A percentile compares a stretch with the other conserved stretches of the same genome.
These are phyloP conservation scores for Boechera stricta DNA, from an alignment of 345 rosid species.

Conservation along the genomic window DNA sequence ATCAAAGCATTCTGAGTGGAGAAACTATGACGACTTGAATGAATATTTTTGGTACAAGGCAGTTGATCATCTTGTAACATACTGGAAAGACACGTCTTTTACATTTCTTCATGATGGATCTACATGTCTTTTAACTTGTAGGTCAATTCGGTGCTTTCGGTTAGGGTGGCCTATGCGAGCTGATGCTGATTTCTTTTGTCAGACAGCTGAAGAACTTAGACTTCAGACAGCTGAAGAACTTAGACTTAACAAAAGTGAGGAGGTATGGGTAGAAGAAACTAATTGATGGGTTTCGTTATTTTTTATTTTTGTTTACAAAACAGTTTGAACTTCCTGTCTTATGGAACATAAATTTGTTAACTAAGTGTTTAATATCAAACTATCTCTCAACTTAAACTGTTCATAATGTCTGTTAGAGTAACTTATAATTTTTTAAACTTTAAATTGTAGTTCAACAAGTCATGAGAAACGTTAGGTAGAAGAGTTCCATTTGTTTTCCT, in stretches of 20 bases:
- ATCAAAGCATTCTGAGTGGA: constrained; percentile 80
- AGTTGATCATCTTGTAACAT: constrained; percentile 15
- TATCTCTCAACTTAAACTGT: not conserved
- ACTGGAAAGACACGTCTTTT: not conserved
- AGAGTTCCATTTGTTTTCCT: not conserved
- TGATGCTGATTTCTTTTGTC: constrained; percentile 75
- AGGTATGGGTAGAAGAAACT: constrained; percentile 48
- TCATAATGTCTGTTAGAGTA: constrained; percentile 1
- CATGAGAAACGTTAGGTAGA: not conserved
- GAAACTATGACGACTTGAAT: constrained; percentile 72
- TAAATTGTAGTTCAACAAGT: constrained; percentile 1
- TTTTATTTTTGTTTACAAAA: not conserved
- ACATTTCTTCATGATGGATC: constrained; percentile 12
- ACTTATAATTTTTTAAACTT: not conserved
- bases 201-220: constrained; percentile 44
- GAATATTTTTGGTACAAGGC: constrained; percentile 69
- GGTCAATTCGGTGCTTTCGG: constrained; percentile 77
- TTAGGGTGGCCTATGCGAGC: constrained; percentile 83
- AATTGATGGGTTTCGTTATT: constrained; percentile 6
- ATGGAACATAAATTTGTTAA: not conserved
- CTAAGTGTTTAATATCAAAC: not conserved
- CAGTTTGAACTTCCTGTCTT: not conserved
- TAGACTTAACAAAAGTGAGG: constrained; percentile 49
- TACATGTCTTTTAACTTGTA: constrained; percentile 29
- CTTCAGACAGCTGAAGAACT: constrained; percentile 45